A percentile compares a stretch with the other conserved stretches of the same genome.
Conservation (phyloP, 2,329 filamentous ascomycete species). For the Tolypocladium pustulatum region DNA sequence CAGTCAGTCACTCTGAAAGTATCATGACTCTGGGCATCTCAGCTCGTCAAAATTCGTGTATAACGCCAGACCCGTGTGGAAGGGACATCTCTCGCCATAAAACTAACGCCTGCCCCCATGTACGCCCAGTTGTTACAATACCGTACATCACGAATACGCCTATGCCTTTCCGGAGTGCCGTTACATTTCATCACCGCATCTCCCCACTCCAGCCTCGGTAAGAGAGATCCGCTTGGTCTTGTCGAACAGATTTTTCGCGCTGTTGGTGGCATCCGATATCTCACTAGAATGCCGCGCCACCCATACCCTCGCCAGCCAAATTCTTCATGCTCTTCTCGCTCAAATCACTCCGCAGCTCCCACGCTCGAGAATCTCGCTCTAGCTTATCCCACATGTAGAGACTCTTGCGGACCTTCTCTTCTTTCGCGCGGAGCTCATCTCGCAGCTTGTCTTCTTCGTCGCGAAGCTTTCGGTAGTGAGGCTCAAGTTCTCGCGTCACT, state of each 20-base stretch:
- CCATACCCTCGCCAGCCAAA: conserved; percentile 43
- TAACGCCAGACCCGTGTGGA: not conserved
- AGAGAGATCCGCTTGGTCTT: not conserved
- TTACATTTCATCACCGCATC: not conserved
- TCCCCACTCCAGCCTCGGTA: not conserved
- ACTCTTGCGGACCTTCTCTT: conserved; percentile 43
- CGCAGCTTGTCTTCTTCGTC: conserved; percentile 49
- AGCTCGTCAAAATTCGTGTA: not conserved
- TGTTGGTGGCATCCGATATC: not conserved
- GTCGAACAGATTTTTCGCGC: not conserved
- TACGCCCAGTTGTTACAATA: not conserved
- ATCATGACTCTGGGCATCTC: not conserved
- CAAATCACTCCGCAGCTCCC: conserved; percentile 45
- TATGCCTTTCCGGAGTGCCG: not conserved
- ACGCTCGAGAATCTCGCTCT: conserved; percentile 41
- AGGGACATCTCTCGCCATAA: not conserved
- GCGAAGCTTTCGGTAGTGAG: conserved; percentile 41
- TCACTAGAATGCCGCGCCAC: conserved; percentile 42
- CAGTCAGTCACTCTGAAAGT: no score
- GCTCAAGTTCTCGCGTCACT: conserved; percentile 41
- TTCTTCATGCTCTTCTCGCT: conserved; percentile 47
- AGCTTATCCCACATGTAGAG: conserved; percentile 43
- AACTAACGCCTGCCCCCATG: not conserved
- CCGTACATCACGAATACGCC: not conserved
- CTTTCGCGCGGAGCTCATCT: conserved; percentile 39